Conservation (phyloP, 2,329 filamentous ascomycete genomes). For the Beauveria scarabaeidicola region DNA sequence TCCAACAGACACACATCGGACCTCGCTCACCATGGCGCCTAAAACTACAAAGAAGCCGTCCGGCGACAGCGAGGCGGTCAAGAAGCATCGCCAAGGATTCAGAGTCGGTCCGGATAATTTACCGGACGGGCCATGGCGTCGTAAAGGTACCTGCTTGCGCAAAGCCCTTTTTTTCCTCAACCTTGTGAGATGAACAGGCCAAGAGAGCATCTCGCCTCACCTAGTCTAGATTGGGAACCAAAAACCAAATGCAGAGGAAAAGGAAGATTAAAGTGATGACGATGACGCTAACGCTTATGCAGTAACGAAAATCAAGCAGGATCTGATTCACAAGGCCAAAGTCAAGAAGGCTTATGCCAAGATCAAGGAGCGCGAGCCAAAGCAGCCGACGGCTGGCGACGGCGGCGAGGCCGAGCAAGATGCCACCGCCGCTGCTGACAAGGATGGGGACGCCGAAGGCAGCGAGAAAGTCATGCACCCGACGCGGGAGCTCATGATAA, state of each 20-base stretch:
- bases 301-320: conserved; percentile 85
- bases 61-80: conserved; percentile 31
- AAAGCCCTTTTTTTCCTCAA: not conserved
- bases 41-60: conserved; percentile 25
- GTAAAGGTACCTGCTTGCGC: conserved; percentile 49
- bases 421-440: conserved; percentile 12
- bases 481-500: conserved; percentile 31
- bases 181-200: not conserved
- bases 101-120: conserved; percentile 81
- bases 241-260: not conserved
- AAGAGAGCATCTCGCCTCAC: not conserved
- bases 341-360: conserved; percentile 89
- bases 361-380: conserved; percentile 51
- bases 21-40: conserved; percentile 21
- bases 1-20: not conserved
- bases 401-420: conserved; percentile 12
- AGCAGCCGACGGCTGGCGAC: conserved; percentile 13
- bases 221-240: not conserved
- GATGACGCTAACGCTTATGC: conserved; percentile 8
- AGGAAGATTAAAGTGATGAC: not conserved
- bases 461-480: conserved; percentile 24
- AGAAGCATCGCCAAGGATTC: conserved; percentile 63
- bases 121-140: conserved; percentile 78
- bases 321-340: conserved; percentile 86
- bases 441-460: conserved; percentile 15